phyloP scores from a whole-genome alignment of 139 green algal species.

The Ulvella scutata region DNA sequence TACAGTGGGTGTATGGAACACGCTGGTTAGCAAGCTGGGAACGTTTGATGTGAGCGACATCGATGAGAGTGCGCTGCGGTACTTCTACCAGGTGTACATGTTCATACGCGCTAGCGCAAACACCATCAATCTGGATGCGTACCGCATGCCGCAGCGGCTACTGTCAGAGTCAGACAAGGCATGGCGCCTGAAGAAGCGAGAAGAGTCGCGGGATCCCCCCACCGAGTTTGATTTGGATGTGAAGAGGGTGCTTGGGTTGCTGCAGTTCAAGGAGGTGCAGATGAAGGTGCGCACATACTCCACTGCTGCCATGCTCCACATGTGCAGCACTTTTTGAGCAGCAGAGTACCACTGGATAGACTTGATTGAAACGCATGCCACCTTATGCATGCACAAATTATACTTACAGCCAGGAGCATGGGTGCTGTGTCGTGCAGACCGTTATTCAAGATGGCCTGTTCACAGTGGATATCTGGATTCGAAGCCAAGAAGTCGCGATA shows the following conservation, averaged over 20 bases:
- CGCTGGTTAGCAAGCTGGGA: neutral
- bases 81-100: neutral
- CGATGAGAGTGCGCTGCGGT: neutral
- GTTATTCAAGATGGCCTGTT: neutral
- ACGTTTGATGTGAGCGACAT: neutral
- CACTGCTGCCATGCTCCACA: too few species aligned
- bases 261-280: neutral
- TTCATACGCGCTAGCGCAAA: neutral
- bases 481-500: neutral
- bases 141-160: neutral
- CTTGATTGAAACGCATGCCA: too few species aligned
- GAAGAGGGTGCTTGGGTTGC: neutral
- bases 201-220: neutral
- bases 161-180: neutral
- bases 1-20: conserved; percentile 1
- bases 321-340: too few species aligned
- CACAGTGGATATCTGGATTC: neutral
- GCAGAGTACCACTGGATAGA: too few species aligned
- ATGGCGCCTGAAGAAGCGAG: neutral
- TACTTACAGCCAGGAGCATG: too few species aligned
- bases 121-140: neutral
- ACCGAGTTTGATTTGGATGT: neutral
- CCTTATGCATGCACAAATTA: too few species aligned
- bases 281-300: neutral
- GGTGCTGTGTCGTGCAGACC: neutral